Evolutionary conservation across 1,284 basidiomycete species (phyloP).

Genomic region (Pseudozyma sp.): DNA sequence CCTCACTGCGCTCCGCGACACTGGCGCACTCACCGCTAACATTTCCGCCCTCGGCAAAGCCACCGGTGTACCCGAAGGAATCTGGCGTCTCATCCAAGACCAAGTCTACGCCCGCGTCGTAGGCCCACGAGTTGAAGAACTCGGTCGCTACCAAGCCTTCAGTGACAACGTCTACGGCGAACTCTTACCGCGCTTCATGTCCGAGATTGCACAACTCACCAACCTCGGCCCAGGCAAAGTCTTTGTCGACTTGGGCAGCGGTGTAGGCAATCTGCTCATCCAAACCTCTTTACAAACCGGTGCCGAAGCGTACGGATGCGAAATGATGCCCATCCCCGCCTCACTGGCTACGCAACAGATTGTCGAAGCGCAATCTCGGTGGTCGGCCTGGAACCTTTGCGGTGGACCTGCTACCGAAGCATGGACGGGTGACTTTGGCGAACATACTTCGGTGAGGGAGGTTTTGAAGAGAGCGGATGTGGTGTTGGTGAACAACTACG

Average conservation of each 20-base stretch:
- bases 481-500: constrained; percentile 73
- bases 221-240: constrained; percentile 65
- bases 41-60: constrained; percentile 57
- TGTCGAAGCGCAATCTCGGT: constrained; percentile 71
- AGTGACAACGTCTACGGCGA: constrained; percentile 70
- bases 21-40: constrained; percentile 67
- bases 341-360: constrained; percentile 72
- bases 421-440: constrained; percentile 73
- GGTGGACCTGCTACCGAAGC: constrained; percentile 70
- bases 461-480: constrained; percentile 72
- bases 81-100: constrained; percentile 73
- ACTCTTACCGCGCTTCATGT: constrained; percentile 70
- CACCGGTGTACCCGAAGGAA: constrained; percentile 63
- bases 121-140: constrained; percentile 71
- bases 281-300: constrained; percentile 74
- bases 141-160: constrained; percentile 71
- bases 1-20: constrained; percentile 69
- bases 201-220: constrained; percentile 69
- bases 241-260: constrained; percentile 73
- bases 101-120: constrained; percentile 74
- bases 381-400: constrained; percentile 72
- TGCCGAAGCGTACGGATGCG: constrained; percentile 71
- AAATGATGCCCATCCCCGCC: constrained; percentile 72
- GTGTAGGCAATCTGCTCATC: constrained; percentile 74
- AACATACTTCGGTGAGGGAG: constrained; percentile 64